Evolutionary conservation across 2,329 filamentous ascomycete species (phyloP).

Genomic region (Xylariaceae sp.): DNA sequence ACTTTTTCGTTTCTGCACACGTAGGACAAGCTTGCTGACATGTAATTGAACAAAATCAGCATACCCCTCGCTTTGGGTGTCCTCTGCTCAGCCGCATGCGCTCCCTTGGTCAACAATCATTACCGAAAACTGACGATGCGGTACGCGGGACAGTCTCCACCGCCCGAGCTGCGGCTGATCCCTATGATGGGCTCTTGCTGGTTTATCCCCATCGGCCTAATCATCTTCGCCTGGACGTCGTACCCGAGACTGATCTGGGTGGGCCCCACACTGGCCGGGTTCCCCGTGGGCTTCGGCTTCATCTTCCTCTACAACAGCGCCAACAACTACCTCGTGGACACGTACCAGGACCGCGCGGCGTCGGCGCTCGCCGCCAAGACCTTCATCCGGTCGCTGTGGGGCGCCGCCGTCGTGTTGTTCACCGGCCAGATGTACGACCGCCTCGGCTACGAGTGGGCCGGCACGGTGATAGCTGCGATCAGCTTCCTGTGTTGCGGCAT

Average conservation of each 20-base stretch:
- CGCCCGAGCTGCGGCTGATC: constrained; percentile 77
- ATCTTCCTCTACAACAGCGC: constrained; percentile 83
- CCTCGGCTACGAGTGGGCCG: constrained; percentile 78
- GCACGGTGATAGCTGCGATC: constrained; percentile 73
- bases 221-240: constrained; percentile 67
- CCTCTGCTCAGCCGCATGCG: constrained; percentile 66
- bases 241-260: constrained; percentile 71
- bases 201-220: constrained; percentile 67
- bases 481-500: constrained; percentile 80
- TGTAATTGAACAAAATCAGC: constrained; percentile 28
- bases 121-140: constrained; percentile 60
- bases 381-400: constrained; percentile 80
- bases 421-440: constrained; percentile 80
- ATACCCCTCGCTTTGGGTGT: constrained; percentile 83
- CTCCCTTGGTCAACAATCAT: constrained; percentile 80
- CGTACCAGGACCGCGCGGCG: constrained; percentile 74
- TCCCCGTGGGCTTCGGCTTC: constrained; percentile 78
- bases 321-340: constrained; percentile 74
- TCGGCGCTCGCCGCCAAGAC: constrained; percentile 84
- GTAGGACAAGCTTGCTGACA: constrained; percentile 17
- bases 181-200: constrained; percentile 83
- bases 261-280: constrained; percentile 73
- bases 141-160: constrained; percentile 54
- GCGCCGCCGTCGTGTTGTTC: constrained; percentile 77
- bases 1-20: background rate